A percentile compares a stretch with the other conserved stretches of the same genome.
These are phyloP conservation scores for Penicillium fimorum DNA, from an alignment of 495 filamentous ascomycete species.

Conservation along the genomic window DNA sequence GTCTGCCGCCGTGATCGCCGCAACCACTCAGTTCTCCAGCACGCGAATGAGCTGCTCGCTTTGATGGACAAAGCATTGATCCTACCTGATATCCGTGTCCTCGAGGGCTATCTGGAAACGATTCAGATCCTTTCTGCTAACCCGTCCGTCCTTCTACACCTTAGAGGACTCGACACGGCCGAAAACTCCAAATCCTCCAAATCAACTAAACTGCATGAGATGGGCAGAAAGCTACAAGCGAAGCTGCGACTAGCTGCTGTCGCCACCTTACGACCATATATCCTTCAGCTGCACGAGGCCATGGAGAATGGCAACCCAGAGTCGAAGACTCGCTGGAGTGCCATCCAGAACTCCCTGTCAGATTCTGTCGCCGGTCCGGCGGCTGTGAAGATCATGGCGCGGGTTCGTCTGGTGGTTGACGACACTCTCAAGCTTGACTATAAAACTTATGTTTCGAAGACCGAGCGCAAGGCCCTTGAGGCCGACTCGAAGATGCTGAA, in stretches of 20 bases:
- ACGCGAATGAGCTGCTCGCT: slow-evolving; percentile 57
- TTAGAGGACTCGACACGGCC: slow-evolving; percentile 27
- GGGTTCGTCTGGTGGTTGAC: slow-evolving; percentile 31
- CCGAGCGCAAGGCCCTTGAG: slow-evolving; percentile 23
- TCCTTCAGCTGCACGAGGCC: slow-evolving; percentile 31
- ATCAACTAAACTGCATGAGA: slow-evolving; percentile 15
- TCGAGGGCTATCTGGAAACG: slow-evolving; percentile 33
- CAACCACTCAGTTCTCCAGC: slow-evolving; percentile 58
- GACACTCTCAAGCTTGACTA: slow-evolving; percentile 28
- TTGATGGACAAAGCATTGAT: slow-evolving; percentile 47
- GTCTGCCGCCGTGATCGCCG: slow-evolving; percentile 67
- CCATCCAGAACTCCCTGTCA: slow-evolving; percentile 1
- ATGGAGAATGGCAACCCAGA: slow-evolving; percentile 17
- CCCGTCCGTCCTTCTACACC: slow-evolving; percentile 32
- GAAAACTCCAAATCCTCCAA: slow-evolving; percentile 3
- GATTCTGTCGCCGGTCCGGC: slow-evolving; percentile 14
- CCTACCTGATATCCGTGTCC: slow-evolving; percentile 36
- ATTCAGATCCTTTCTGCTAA: slow-evolving; percentile 24
- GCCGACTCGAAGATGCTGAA: slow-evolving; percentile 29
- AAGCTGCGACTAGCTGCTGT: slow-evolving; percentile 27
- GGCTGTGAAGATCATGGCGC: slow-evolving; percentile 28
- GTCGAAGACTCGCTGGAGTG: slow-evolving; percentile 10
- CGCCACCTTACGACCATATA: slow-evolving; percentile 28
- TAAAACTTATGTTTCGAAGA: slow-evolving; percentile 27
- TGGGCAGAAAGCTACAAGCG: slow-evolving; percentile 30